Evolutionary conservation across 306 rosid species (phyloP).

Genomic region (Carpinus fangiana): DNA sequence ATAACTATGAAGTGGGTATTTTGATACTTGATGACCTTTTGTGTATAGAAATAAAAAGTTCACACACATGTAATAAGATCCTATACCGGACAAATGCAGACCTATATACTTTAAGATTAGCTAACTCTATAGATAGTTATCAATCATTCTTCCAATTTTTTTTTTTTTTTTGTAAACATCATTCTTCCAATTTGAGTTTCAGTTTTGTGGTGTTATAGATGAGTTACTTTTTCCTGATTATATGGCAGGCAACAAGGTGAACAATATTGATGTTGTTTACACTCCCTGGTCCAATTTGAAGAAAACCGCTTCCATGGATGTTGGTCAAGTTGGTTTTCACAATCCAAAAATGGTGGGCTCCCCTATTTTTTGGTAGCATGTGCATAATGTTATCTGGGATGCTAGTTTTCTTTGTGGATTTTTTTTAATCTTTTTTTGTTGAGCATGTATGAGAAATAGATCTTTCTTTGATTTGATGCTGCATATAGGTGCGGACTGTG

Average conservation of each 20-base stretch:
- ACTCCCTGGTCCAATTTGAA: slow-evolving; percentile 98
- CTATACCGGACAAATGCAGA: background rate
- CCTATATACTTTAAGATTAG: background rate
- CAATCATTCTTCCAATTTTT: background rate
- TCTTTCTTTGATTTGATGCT: slow-evolving; percentile 27
- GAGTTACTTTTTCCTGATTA: slow-evolving; percentile 7
- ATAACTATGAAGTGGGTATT: background rate
- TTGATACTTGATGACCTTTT: background rate
- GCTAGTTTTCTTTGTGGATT: background rate
- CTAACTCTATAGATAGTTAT: background rate
- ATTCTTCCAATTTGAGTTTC: background rate
- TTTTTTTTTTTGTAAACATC: no score
- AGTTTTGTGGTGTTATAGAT: slow-evolving; percentile 12
- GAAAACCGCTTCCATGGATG: slow-evolving; percentile 97
- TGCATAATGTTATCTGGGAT: slow-evolving; percentile 11
- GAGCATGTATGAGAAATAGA: slow-evolving; percentile 16
- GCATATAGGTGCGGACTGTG: slow-evolving; percentile 75
- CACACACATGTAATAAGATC: background rate
- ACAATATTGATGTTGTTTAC: slow-evolving; percentile 90
- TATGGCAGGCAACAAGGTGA: slow-evolving; percentile 86
- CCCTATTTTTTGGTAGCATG: slow-evolving; percentile 5
- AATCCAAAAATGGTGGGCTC: slow-evolving; percentile 68
- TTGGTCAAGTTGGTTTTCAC: slow-evolving; percentile 97
- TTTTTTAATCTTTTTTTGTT: slow-evolving; percentile 9
- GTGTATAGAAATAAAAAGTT: background rate